Conservation (phyloP, 352 stramenopile genomes). For the Blastocystis sp. region DNA sequence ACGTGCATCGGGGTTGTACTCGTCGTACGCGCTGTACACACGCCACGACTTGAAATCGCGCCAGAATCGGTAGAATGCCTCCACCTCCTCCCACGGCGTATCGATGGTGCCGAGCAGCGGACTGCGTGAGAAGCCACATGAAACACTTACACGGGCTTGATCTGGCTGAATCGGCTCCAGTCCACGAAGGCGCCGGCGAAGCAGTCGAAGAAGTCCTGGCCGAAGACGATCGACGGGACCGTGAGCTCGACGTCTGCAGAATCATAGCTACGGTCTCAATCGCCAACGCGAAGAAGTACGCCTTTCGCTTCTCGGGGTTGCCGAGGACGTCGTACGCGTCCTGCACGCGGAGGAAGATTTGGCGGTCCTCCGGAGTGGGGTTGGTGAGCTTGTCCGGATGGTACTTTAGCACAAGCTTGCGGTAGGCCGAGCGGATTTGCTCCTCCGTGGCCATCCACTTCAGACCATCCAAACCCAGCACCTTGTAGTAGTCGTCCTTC, state of each 20-base stretch:
- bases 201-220: constrained; percentile 77
- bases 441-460: constrained; percentile 70
- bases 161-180: constrained; percentile 46
- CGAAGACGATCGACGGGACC: constrained; percentile 69
- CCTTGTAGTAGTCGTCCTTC: constrained; percentile 73
- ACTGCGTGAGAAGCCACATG: constrained; percentile 73
- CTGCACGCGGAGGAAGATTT: constrained; percentile 81
- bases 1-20: constrained; percentile 74
- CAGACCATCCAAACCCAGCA: constrained; percentile 72
- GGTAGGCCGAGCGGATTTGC: constrained; percentile 76
- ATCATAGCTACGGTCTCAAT: constrained; percentile 33
- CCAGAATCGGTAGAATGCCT: constrained; percentile 83
- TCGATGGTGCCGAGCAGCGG: constrained; percentile 76
- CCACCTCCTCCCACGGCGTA: constrained; percentile 77
- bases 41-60: constrained; percentile 80
- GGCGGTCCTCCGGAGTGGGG: constrained; percentile 71
- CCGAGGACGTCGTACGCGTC: constrained; percentile 78
- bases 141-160: constrained; percentile 47
- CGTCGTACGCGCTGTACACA: constrained; percentile 76
- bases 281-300: constrained; percentile 24
- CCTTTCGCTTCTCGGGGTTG: constrained; percentile 74
- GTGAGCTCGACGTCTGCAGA: constrained; percentile 29
- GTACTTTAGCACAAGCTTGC: constrained; percentile 78
- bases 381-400: constrained; percentile 81
- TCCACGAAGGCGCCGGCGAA: constrained; percentile 20